These are phyloP conservation scores for Atalantia buxifolia DNA, from an alignment of 345 rosid species.

Conservation along the genomic window DNA sequence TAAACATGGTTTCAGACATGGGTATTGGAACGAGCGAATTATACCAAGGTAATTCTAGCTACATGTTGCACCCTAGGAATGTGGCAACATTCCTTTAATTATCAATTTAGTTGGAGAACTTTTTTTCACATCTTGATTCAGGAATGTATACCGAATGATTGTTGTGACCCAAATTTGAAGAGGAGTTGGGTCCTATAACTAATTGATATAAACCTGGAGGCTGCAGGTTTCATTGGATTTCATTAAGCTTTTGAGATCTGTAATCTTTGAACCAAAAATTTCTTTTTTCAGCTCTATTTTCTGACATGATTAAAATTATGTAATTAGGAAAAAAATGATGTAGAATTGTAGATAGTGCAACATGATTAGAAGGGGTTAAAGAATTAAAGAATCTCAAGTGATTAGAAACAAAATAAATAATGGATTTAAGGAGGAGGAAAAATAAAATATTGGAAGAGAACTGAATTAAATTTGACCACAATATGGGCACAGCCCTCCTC, in stretches of 20 bases:
- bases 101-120: neutral
- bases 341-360: neutral
- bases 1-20: conserved; percentile 46
- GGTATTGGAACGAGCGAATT: conserved; percentile 74
- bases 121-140: conserved; percentile 5
- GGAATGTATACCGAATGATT: neutral
- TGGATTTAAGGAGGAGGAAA: neutral
- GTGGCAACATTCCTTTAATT: neutral
- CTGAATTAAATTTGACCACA: too few relatives aligned
- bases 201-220: neutral
- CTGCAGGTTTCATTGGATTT: neutral
- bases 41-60: conserved; percentile 62
- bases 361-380: neutral
- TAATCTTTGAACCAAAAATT: neutral
- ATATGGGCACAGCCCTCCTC: too few relatives aligned
- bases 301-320: neutral
- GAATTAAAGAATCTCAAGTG: neutral
- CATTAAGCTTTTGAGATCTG: neutral
- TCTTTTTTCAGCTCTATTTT: neutral
- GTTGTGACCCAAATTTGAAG: neutral
- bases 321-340: neutral
- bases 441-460: neutral
- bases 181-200: neutral
- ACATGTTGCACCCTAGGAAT: neutral
- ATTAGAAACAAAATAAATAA: neutral